Evolutionary conservation across 1,139 yeast genomes (phyloP).

Genomic region (Hansenula lynferdii): DNA sequence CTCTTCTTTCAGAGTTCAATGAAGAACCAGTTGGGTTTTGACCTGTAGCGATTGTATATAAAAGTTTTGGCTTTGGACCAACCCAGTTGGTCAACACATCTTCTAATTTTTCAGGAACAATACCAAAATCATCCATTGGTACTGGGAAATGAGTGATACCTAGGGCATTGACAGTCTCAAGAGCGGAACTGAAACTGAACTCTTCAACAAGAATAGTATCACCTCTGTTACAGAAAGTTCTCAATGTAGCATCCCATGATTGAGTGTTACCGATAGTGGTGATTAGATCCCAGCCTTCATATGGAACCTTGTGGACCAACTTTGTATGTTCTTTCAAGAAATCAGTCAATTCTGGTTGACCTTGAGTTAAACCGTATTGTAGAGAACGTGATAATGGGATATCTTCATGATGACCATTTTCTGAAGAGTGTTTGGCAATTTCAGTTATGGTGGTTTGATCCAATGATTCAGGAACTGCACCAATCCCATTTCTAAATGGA

Average conservation of each 20-base stretch:
- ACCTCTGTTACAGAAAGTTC: constrained; percentile 74
- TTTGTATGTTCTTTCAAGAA: constrained; percentile 79
- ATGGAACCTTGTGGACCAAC: constrained; percentile 53
- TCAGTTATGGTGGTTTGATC: constrained; percentile 36
- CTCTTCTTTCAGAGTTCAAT: constrained; percentile 66
- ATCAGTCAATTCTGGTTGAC: constrained; percentile 62
- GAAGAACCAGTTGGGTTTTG: constrained; percentile 95
- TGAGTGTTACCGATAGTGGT: constrained; percentile 80
- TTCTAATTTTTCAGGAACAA: constrained; percentile 70
- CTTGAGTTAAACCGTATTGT: constrained; percentile 86
- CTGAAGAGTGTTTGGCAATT: constrained; percentile 36
- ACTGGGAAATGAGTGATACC: constrained; percentile 68
- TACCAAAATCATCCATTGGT: constrained; percentile 73
- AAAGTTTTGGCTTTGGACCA: constrained; percentile 62
- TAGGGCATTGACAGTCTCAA: constrained; percentile 72
- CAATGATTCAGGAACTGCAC: constrained; percentile 51
- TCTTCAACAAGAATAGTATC: constrained; percentile 80
- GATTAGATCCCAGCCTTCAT: constrained; percentile 61
- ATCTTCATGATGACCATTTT: constrained; percentile 41
- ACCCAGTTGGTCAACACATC: constrained; percentile 64
- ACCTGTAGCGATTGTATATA: constrained; percentile 88
- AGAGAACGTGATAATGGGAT: constrained; percentile 79
- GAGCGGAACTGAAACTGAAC: constrained; percentile 74
- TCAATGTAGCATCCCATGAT: constrained; percentile 78
- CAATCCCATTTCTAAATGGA: constrained; percentile 73